A percentile compares a stretch with the other conserved stretches of the same genome.
phyloP scores from a whole-genome alignment of 176 grass and related monocot species.

The Guadua angustifolia region DNA sequence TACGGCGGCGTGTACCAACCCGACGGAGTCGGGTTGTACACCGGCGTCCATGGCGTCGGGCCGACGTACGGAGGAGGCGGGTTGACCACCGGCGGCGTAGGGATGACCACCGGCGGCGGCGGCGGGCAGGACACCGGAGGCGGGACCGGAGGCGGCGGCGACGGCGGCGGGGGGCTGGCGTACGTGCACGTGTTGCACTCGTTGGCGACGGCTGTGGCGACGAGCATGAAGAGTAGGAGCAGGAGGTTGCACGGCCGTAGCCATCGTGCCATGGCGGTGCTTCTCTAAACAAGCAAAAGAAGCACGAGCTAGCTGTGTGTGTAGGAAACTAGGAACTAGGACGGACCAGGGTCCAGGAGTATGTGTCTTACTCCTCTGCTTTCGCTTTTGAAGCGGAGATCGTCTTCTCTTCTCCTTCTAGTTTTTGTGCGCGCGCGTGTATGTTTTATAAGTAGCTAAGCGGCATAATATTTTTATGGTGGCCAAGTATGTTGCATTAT shows the following conservation, averaged over 20 bases:
- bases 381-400: constrained; percentile 47
- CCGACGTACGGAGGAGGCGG: constrained; percentile 47
- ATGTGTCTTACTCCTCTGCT: not conserved
- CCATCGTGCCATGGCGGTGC: constrained; percentile 40
- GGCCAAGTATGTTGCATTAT: not conserved
- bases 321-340: not conserved
- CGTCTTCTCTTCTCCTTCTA: not conserved
- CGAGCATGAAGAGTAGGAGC: not conserved
- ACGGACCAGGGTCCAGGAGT: not conserved
- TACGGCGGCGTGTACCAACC: constrained; percentile 57
- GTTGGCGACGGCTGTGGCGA: not conserved
- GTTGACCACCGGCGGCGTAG: constrained; percentile 33
- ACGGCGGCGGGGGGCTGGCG: constrained; percentile 70
- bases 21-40: constrained; percentile 47
- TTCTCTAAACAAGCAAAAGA: not conserved
- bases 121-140: constrained; percentile 41
- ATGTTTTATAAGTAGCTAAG: constrained; percentile 24
- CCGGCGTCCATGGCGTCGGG: no score
- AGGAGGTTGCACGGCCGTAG: not conserved
- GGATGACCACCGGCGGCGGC: constrained; percentile 40
- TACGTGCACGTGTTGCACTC: constrained; percentile 58
- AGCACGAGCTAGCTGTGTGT: not conserved
- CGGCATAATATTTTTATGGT: no score
- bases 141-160: constrained; percentile 52
- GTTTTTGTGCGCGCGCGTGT: not conserved